Evolutionary conservation across 2,329 filamentous ascomycete species (phyloP).

Genomic region (Nigrograna mackinnonii): DNA sequence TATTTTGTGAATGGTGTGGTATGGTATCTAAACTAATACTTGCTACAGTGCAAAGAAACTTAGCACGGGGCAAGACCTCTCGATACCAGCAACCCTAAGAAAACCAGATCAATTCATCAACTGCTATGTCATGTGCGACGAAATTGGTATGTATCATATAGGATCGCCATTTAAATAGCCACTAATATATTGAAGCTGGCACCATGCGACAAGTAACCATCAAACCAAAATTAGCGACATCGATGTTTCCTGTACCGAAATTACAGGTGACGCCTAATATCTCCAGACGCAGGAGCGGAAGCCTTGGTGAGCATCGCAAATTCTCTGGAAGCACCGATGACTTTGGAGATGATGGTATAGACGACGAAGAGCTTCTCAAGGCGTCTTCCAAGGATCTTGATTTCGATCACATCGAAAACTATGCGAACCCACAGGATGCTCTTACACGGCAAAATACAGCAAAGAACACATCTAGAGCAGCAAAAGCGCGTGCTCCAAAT

Average conservation of each 20-base stretch:
- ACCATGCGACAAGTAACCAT: constrained; percentile 59
- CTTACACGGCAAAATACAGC: constrained; percentile 22
- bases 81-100: constrained; percentile 61
- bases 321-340: constrained; percentile 43
- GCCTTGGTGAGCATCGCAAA: constrained; percentile 8
- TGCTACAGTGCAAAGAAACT: constrained; percentile 68
- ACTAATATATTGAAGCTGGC: constrained; percentile 49
- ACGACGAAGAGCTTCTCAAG: constrained; percentile 57
- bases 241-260: constrained; percentile 44
- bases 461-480: constrained; percentile 16
- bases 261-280: constrained; percentile 28
- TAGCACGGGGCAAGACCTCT: constrained; percentile 62
- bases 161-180: too few relatives aligned
- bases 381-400: constrained; percentile 43
- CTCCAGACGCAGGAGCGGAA: constrained; percentile 30
- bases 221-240: constrained; percentile 52
- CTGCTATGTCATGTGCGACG: constrained; percentile 80
- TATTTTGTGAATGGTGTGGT: constrained; percentile 31
- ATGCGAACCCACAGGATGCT: constrained; percentile 34
- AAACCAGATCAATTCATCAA: constrained; percentile 61
- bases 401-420: constrained; percentile 58
- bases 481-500: constrained; percentile 5
- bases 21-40: constrained; percentile 5
- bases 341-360: constrained; percentile 57
- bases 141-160: constrained; percentile 64